phyloP scores from a whole-genome alignment of 805 yeast species.

The Monosporozyma servazzii region DNA sequence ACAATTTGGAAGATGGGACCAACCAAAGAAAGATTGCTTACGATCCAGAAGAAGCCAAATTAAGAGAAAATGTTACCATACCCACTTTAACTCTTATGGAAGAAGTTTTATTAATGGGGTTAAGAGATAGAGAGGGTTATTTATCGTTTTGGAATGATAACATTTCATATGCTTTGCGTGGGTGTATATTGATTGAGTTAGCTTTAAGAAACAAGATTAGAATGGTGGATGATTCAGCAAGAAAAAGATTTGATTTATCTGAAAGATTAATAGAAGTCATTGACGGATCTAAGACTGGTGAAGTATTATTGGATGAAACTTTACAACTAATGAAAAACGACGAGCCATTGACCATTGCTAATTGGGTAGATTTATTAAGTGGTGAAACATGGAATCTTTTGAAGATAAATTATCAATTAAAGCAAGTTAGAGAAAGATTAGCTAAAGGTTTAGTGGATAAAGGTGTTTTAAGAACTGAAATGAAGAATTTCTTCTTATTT shows the following conservation, averaged over 20 bases:
- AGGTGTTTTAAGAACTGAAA: conserved; percentile 91
- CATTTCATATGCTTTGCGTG: conserved; percentile 91
- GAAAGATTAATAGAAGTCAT: conserved; percentile 84
- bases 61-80: conserved; percentile 31
- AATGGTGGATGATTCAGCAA: conserved; percentile 84
- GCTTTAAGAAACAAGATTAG: conserved; percentile 85
- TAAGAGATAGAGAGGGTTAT: conserved; percentile 93
- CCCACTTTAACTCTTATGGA: conserved; percentile 92
- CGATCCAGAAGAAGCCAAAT: conserved; percentile 53
- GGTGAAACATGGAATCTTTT: conserved; percentile 97
- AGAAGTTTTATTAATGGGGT: conserved; percentile 85
- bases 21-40: conserved; percentile 58
- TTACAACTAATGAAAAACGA: conserved; percentile 80
- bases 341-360: conserved; percentile 65
- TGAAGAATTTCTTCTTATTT: conserved; percentile 85
- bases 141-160: conserved; percentile 97
- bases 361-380: conserved; percentile 88
- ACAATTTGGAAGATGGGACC: conserved; percentile 12
- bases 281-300: conserved; percentile 85
- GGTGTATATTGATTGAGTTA: conserved; percentile 84
- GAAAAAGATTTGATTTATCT: conserved; percentile 77
- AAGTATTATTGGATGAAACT: conserved; percentile 89
- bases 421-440: conserved; percentile 92
- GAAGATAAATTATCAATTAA: conserved; percentile 90
- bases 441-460: conserved; percentile 97